These are phyloP conservation scores for Nepenthes mirabilis DNA, from an alignment of 148 eudicot genomes.

Conservation along the genomic window DNA sequence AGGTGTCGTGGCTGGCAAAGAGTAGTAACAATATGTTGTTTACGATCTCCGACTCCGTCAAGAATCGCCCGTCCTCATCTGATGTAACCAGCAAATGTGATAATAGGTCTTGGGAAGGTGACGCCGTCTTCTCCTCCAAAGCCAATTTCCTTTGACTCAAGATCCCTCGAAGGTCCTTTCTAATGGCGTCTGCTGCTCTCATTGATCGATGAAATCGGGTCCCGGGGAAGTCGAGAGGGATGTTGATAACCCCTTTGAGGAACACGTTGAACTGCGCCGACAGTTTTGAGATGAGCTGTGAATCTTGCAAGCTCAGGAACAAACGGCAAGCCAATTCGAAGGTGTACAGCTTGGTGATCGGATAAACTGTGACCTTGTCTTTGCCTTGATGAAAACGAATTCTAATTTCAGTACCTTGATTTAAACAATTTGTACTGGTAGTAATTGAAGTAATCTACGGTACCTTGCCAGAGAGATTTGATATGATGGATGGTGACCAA, in stretches of 20 bases:
- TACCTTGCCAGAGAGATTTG: slow-evolving; percentile 25
- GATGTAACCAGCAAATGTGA: slow-evolving; percentile 24
- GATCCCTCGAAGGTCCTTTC: slow-evolving; percentile 13
- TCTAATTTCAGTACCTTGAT: not conserved
- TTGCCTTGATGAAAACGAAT: slow-evolving; percentile 14
- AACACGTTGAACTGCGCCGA: slow-evolving; percentile 23
- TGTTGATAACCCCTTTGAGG: slow-evolving; percentile 23
- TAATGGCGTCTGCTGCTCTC: slow-evolving; percentile 20
- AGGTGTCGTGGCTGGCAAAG: slow-evolving; percentile 46
- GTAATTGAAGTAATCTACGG: not conserved
- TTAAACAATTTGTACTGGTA: not conserved
- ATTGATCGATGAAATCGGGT: slow-evolving; percentile 20
- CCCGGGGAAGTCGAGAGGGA: slow-evolving; percentile 33
- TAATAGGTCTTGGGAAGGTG: slow-evolving; percentile 22
- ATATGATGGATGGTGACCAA: slow-evolving; percentile 21
- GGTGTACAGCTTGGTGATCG: slow-evolving; percentile 25
- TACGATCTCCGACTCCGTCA: slow-evolving; percentile 28
- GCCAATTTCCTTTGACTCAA: slow-evolving; percentile 19
- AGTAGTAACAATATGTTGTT: slow-evolving; percentile 30
- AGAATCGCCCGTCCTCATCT: slow-evolving; percentile 25
- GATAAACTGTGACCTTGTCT: slow-evolving; percentile 26
- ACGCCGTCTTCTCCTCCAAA: slow-evolving; percentile 13
- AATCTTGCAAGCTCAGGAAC: slow-evolving; percentile 29
- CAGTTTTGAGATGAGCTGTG: slow-evolving; percentile 13
- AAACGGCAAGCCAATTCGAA: slow-evolving; percentile 35